A percentile compares a stretch with the other conserved stretches of the same genome.
Conservation (phyloP, 2,329 filamentous ascomycete genomes). For the Thielaviopsis populi region DNA sequence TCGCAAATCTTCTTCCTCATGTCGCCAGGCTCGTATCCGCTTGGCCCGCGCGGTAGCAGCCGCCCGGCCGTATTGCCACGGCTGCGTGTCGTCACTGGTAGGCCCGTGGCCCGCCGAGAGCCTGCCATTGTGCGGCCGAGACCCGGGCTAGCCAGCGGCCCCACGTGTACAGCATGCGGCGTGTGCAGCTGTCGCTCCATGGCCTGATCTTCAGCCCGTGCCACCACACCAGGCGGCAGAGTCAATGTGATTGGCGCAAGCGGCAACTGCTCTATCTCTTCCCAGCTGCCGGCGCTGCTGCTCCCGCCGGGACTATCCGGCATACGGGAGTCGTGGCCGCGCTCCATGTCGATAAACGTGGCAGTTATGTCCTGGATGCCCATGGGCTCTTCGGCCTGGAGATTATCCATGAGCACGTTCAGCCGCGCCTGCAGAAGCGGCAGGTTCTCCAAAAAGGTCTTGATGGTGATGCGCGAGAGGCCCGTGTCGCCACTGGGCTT, state of each 20-base stretch:
- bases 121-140: constrained; percentile 9
- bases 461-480: constrained; percentile 66
- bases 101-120: neutral
- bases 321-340: constrained; percentile 34
- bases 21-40: constrained; percentile 69
- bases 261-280: constrained; percentile 28
- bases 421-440: constrained; percentile 67
- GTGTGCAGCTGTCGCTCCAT: constrained; percentile 17
- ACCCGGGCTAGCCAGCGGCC: constrained; percentile 17
- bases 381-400: constrained; percentile 55
- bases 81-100: constrained; percentile 25
- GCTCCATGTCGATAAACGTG: constrained; percentile 60
- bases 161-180: constrained; percentile 12
- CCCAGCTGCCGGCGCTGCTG: constrained; percentile 41
- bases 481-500: constrained; percentile 28
- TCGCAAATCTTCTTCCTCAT: constrained; percentile 65
- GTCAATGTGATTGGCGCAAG: constrained; percentile 40
- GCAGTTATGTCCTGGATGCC: constrained; percentile 55
- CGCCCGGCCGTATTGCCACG: constrained; percentile 23
- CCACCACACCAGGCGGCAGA: constrained; percentile 32
- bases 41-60: constrained; percentile 56
- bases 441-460: constrained; percentile 82
- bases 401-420: constrained; percentile 71
- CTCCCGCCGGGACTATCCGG: constrained; percentile 34
- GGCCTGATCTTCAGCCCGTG: constrained; percentile 18